Base-by-base conservation (phyloP, 2,329 filamentous ascomycete genomes). In the Sporothrix inflata region DNA sequence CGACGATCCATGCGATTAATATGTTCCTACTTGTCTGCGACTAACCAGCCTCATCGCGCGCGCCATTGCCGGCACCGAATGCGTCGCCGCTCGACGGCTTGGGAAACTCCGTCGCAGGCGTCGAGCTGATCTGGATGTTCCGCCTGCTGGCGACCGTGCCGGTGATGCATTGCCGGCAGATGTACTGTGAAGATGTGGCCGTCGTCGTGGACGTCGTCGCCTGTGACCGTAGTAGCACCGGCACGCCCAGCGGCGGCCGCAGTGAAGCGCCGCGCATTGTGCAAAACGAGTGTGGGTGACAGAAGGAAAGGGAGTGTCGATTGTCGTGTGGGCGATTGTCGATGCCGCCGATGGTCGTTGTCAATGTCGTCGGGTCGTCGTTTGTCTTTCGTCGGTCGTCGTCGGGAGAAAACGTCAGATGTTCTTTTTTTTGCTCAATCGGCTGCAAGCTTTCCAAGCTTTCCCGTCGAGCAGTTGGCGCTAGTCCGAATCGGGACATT, bases 91-190 rank as follows among this genome's bases (percentile, higher is more conserved):
- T 82, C 60, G 83, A 79, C 30, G 68, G 68, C 69, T 80, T 81
- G 70, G 87, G 84, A 66, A 85, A 83, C 74, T 89, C 86, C 47
- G 85, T 88, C 71, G 86, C 88, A 45, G 89, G 88, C 71, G 87
- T 83, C 69, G 89, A 84, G 79, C 86, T 89, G 82, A 91, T 89
- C 78, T 90, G 89, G 65, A 91, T 88, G 69, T 82, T 79, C 78
- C 89, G 71, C 8, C 61, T 27, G 65, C 69, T 42, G 61, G 19
- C 24, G 8, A 45, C 42, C 16, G 30, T 34, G 30, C 45, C 21
- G 66, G 12, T 21, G 65, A 71, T 84, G 80, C 88, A 89, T 81
- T 88, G 86, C 66, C 82, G 81, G 78, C 86, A 89, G 65, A 87
- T 79, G 73, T 83, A 85, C 14, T 78, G 76, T 49, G 79, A 77